Conservation (phyloP, 73 alveolate genomes). For the Paramecium tetraurelia region DNA sequence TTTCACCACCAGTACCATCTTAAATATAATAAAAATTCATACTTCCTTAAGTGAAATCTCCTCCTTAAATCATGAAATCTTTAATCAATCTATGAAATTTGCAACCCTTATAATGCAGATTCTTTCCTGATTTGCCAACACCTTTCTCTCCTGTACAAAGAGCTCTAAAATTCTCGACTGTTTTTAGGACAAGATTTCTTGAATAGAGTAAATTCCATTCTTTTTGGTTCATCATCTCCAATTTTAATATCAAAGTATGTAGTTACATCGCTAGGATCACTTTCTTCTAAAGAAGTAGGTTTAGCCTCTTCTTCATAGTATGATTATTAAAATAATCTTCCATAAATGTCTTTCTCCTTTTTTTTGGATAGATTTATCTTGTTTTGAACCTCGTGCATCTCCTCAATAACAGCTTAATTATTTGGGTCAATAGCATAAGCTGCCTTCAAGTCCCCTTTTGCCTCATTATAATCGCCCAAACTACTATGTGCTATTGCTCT, state of each 20-base stretch:
- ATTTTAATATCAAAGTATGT: conserved; percentile 87
- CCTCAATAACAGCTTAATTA: conserved; percentile 74
- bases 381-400: conserved; percentile 63
- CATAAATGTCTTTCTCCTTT: conserved; percentile 70
- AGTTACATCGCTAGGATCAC: conserved; percentile 74
- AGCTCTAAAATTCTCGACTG: conserved; percentile 97
- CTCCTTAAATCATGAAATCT: conserved; percentile 90
- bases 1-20: conserved; percentile 91
- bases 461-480: conserved; percentile 70
- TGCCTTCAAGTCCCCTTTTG: conserved; percentile 68
- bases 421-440: conserved; percentile 76
- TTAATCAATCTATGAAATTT: conserved; percentile 87
- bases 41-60: conserved; percentile 84
- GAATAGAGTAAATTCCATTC: conserved; percentile 94
- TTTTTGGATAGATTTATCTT: conserved; percentile 63
- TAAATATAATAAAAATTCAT: background rate
- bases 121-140: conserved; percentile 64
- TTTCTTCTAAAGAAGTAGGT: background rate
- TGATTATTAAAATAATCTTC: conserved; percentile 76
- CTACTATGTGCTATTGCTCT: conserved; percentile 72
- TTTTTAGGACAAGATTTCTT: conserved; percentile 87
- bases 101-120: conserved; percentile 78
- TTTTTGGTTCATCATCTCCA: conserved; percentile 78
- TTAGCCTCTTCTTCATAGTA: conserved; percentile 85
- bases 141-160: conserved; percentile 98